Conservation (phyloP, 495 filamentous ascomycete species). For the Aspergillus sparsus region DNA sequence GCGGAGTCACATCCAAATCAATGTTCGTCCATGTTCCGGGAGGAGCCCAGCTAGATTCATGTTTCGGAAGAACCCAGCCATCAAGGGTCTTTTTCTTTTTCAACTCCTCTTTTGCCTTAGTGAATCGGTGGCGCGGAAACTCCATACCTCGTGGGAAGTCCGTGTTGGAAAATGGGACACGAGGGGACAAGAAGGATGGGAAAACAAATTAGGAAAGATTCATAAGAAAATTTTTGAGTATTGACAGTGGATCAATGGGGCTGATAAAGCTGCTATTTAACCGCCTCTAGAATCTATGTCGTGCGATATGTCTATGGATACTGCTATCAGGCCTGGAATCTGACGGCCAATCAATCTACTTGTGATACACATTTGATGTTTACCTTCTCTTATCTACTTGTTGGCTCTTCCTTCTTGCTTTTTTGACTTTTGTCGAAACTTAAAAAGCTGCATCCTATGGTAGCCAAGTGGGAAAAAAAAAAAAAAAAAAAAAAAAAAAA, state of each 20-base stretch:
- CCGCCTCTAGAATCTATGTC: not conserved
- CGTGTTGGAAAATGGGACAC: not conserved
- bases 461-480: not conserved
- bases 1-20: slow-evolving; percentile 1
- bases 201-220: not conserved
- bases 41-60: slow-evolving; percentile 9
- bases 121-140: not conserved
- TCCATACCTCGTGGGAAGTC: not conserved
- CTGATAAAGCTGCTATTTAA: not conserved
- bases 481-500: not conserved
- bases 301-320: not conserved
- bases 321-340: slow-evolving; percentile 1
- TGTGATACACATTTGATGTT: no score
- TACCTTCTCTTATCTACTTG: no score
- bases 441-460: not conserved
- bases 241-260: not conserved
- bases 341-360: no score
- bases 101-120: not conserved
- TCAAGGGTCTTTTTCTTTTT: slow-evolving; percentile 6
- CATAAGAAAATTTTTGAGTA: not conserved
- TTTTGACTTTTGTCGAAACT: not conserved
- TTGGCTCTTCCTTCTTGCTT: not conserved
- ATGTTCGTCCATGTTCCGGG: slow-evolving; percentile 8
- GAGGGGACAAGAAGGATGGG: not conserved
- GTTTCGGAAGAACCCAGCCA: slow-evolving; percentile 9